phyloP scores from a whole-genome alignment of 768 basidiomycete species.

The Dentipellis fragilis region DNA sequence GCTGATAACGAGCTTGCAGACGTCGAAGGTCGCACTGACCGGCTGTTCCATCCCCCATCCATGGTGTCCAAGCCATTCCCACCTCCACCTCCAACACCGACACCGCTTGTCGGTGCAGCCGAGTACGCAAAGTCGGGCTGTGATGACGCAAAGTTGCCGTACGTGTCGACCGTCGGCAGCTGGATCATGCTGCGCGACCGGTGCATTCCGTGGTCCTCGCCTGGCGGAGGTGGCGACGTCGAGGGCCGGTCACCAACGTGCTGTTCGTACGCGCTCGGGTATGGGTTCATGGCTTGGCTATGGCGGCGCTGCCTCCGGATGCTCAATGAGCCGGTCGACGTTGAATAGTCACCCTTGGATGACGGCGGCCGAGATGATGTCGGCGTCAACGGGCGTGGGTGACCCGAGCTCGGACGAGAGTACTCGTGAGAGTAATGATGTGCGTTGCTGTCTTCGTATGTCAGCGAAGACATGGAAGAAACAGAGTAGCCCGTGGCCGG shows the following conservation, averaged over 20 bases:
- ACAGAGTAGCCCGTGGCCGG: conserved; percentile 83
- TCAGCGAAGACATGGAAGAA: conserved; percentile 65
- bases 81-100: conserved; percentile 13
- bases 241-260: conserved; percentile 18
- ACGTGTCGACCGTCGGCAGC: conserved; percentile 55
- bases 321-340: conserved; percentile 40
- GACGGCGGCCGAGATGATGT: conserved; percentile 60
- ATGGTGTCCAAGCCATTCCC: conserved; percentile 17
- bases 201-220: conserved; percentile 45
- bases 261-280: conserved; percentile 70
- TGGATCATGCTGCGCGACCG: conserved; percentile 81
- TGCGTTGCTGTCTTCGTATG: conserved; percentile 32
- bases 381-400: conserved; percentile 55
- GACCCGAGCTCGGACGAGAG: conserved; percentile 65
- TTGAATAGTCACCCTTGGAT: conserved; percentile 45
- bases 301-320: conserved; percentile 69
- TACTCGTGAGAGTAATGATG: conserved; percentile 38
- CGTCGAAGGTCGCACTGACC: conserved; percentile 62
- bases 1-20: conserved; percentile 70
- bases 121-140: conserved; percentile 77
- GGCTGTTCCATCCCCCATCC: conserved; percentile 19
- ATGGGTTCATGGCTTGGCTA: conserved; percentile 81
- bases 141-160: conserved; percentile 11
- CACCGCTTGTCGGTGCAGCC: conserved; percentile 33
- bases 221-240: conserved; percentile 17